These are phyloP conservation scores for Rheum nobile DNA, from an alignment of 148 eudicot genomes.

Conservation along the genomic window DNA sequence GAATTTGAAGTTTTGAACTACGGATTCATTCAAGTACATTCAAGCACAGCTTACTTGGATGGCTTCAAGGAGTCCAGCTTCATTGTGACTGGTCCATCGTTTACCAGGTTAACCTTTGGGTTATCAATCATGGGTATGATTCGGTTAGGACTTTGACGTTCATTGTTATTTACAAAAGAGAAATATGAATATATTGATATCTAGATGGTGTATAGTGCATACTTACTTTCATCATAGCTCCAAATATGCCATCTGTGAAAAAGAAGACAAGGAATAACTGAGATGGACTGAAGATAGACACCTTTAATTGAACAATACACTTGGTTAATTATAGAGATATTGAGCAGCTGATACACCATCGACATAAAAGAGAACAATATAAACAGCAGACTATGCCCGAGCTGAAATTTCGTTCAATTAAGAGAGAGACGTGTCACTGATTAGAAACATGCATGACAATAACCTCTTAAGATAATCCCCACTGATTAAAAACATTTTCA, in stretches of 20 bases:
- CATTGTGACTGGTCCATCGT: slow-evolving; percentile 95
- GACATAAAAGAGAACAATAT: neutral
- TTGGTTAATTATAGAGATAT: neutral
- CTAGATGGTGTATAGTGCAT: neutral
- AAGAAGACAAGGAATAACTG: slow-evolving; percentile 8
- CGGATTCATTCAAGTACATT: neutral
- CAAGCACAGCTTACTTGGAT: slow-evolving; percentile 32
- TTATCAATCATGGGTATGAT: slow-evolving; percentile 1
- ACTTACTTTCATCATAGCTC: slow-evolving; percentile 96
- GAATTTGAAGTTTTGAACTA: neutral
- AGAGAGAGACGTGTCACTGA: neutral
- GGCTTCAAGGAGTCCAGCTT: slow-evolving; percentile 80
- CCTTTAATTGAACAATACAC: neutral
- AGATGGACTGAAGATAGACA: slow-evolving; percentile 6
- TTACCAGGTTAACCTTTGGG: slow-evolving; percentile 70
- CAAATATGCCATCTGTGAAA: slow-evolving; percentile 81
- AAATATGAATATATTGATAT: neutral
- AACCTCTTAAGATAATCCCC: neutral
- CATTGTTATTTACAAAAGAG: neutral
- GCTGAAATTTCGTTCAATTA: neutral
- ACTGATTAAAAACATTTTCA: neutral
- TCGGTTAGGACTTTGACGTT: neutral
- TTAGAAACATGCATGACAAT: neutral
- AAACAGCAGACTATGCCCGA: neutral
- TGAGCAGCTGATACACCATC: neutral